A percentile compares a stretch with the other conserved stretches of the same genome.
Evolutionary conservation across 2,329 filamentous ascomycete species (phyloP).

Genomic region (Curvularia sp.): DNA sequence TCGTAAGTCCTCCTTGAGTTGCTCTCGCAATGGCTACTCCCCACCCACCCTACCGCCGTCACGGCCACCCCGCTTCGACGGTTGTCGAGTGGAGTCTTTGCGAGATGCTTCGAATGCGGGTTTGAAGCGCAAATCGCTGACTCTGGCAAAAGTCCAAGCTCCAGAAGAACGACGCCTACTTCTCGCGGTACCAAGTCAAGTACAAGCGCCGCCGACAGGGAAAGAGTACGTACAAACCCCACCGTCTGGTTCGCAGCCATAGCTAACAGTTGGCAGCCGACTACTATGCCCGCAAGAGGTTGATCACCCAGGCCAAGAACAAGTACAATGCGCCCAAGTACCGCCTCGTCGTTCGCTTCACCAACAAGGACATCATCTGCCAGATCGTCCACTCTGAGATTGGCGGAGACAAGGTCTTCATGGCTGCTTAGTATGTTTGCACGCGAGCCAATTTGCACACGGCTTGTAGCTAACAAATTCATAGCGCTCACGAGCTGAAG

Average conservation of each 20-base stretch:
- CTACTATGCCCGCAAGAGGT: conserved; percentile 99
- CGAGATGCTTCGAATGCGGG: conserved; percentile 92
- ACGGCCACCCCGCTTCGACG: conserved; percentile 39
- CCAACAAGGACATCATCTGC: conserved; percentile 98
- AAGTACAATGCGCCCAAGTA: conserved; percentile 99
- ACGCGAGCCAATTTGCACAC: neutral
- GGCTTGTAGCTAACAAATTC: conserved; percentile 15
- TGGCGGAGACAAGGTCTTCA: conserved; percentile 95
- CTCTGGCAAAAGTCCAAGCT: conserved; percentile 90
- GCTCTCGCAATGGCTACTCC: conserved; percentile 14
- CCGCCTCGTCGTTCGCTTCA: conserved; percentile 98
- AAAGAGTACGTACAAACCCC: conserved; percentile 81
- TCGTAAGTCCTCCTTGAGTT: conserved; percentile 53
- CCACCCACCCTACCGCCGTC: conserved; percentile 22
- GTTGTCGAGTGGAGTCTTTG: conserved; percentile 48
- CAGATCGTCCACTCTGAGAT: conserved; percentile 98
- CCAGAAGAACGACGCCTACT: conserved; percentile 98
- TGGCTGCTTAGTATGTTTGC: conserved; percentile 41
- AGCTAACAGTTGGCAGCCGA: conserved; percentile 76
- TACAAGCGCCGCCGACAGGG: conserved; percentile 95
- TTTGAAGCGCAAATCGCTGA: conserved; percentile 99
- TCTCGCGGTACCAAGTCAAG: conserved; percentile 99
- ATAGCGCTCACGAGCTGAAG: conserved; percentile 86
- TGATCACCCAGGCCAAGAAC: conserved; percentile 99
- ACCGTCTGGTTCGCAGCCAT: neutral